Evolutionary conservation across 768 basidiomycete genomes (phyloP), one percentile per base, ranked within the genome.

Genomic region (Thelephora aurantiotincta): DNA sequence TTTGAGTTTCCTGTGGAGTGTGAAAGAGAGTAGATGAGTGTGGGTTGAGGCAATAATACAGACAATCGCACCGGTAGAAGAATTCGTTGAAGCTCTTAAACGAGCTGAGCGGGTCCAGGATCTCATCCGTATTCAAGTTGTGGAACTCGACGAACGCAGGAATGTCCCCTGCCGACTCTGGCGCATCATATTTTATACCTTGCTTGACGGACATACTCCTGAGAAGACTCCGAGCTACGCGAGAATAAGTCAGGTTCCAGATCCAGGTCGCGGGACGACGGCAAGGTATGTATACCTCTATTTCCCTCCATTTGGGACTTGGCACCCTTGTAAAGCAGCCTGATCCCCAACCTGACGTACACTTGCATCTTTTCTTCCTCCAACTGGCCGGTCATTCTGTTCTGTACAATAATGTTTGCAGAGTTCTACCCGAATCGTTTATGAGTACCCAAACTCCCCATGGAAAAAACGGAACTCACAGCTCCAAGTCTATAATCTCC

Each of bases 311-410:
- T 92, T 26, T 82, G 69, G 51, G 82, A 77, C 53, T 78, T 82
- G 36, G 84, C 86, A 19, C 91, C 92, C 73, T 86, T 88, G 71
- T 98, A 99, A 50, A 97, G 61, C 49, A 99, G 58, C 22, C 94
- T 71, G 57, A 99, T 99, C 2, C 94, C 94, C 13, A 99, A 65
- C 35, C 93, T 69, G 0, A 97, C 90, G 59, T 96, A 97, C 11
- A 80, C 79, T 57, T 92, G 83, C 91, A 97, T 99, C 70, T 97
- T 98, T 68, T 98, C 94, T 65, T 99, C 94, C 59, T 92, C 85
- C 49, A 98, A 60, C 60, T 89, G 86, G 0, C 94, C 94, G 0
- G 89, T 92, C 62, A 78, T 63, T 12, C 94, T 74, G 60, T 97
- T 92, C 66, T 98, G 94, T 1, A 99, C 93, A 50, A 97, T 90